These are phyloP conservation scores for Zygnema cylindricum DNA, from an alignment of 139 green algal genomes.

Conservation along the genomic window DNA sequence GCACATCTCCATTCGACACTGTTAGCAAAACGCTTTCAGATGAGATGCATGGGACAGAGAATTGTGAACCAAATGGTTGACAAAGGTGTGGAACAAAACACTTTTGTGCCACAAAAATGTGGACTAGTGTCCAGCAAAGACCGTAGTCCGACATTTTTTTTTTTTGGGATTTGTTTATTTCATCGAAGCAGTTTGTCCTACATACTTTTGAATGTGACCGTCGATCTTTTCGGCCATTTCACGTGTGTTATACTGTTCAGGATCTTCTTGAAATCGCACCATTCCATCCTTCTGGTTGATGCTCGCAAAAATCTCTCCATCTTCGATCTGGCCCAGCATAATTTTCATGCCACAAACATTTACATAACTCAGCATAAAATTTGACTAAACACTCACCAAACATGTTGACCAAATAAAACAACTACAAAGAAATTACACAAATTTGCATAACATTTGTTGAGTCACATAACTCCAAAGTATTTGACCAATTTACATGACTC, in stretches of 20 bases:
- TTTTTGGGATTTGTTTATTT: neutral
- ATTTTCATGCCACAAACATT: no score
- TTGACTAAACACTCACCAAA: no score
- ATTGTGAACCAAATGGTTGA: neutral
- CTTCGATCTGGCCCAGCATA: constrained; percentile 66
- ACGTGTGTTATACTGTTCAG: constrained; percentile 58
- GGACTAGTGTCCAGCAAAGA: neutral
- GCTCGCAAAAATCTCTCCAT: constrained; percentile 78
- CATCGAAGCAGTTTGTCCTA: neutral
- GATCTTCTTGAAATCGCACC: constrained; percentile 69
- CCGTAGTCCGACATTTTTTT: neutral
- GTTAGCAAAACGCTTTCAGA: neutral
- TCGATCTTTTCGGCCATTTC: constrained; percentile 37
- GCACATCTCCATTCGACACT: no score
- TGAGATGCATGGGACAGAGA: neutral
- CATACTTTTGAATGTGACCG: constrained; percentile 45
- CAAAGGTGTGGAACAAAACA: neutral
- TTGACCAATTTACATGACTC: no score
- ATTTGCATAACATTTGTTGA: no score
- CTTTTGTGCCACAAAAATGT: neutral
- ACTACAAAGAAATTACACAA: no score
- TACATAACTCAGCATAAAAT: no score
- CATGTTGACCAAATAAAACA: no score
- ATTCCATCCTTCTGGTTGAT: constrained; percentile 74
- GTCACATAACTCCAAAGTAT: no score